These are phyloP conservation scores for Cadophora luteo-olivacea DNA, from an alignment of 2,329 filamentous ascomycete species.

Conservation along the genomic window DNA sequence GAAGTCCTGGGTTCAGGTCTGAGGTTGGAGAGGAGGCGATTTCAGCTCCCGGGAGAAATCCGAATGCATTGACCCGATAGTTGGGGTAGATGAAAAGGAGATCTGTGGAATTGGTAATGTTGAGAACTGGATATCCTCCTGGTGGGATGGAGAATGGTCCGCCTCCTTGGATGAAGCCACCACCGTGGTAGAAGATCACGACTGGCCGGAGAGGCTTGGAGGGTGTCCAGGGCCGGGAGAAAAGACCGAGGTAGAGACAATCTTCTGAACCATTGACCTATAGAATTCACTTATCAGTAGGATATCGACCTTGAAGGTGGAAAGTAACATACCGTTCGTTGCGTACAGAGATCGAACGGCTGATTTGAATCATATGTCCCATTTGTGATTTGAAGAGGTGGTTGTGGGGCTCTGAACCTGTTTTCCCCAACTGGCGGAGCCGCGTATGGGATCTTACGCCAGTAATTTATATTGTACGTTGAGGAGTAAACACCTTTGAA, in stretches of 20 bases:
- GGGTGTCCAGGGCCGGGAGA: conserved; percentile 60
- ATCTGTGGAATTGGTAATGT: conserved; percentile 54
- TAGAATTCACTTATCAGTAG: neutral
- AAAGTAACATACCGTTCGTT: conserved; percentile 53
- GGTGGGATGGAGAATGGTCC: conserved; percentile 62
- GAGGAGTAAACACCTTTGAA: conserved; percentile 59
- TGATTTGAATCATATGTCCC: conserved; percentile 61
- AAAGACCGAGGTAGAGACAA: conserved; percentile 66
- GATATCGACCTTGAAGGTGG: neutral
- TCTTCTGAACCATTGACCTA: conserved; percentile 62
- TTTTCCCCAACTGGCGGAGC: conserved; percentile 63
- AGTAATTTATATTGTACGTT: conserved; percentile 63
- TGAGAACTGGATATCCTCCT: conserved; percentile 62
- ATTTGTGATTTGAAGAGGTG: conserved; percentile 54
- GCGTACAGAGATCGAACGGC: conserved; percentile 63
- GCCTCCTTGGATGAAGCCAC: conserved; percentile 64
- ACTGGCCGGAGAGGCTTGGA: conserved; percentile 58
- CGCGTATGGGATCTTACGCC: conserved; percentile 66
- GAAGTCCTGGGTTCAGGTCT: conserved; percentile 65
- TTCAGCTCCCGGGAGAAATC: conserved; percentile 67
- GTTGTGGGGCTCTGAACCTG: conserved; percentile 66
- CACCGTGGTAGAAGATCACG: conserved; percentile 66
- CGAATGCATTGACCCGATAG: conserved; percentile 70
- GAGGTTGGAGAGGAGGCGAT: conserved; percentile 59
- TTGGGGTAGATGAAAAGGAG: conserved; percentile 66